Base-by-base conservation (phyloP, 2,329 filamentous ascomycete species). In the Bertia moriformis region DNA sequence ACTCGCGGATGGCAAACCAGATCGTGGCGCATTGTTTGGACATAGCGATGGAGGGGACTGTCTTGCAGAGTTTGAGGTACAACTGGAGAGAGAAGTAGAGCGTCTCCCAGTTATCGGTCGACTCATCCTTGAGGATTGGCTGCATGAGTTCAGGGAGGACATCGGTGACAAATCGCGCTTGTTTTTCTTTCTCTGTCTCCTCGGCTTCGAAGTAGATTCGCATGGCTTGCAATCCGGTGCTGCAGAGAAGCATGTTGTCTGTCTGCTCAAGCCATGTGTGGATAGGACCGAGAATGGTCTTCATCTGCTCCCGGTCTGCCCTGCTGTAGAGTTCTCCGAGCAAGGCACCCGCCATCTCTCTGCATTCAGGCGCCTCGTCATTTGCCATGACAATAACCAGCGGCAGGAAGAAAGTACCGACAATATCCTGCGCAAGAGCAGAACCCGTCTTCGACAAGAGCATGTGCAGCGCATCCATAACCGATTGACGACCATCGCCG, bases 401-500 rank as follows among this genome's bases (percentile, higher is more conserved):
- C 0, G 78, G 76, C 12, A 79, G 60, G 55, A 83, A 84, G 48
- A 79, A 72, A 33, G 67, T 69, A 4, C 65, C 65, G 1, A 77
- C 62, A 14, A 83, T 66, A 33, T 82, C 73, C 48, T 79, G 74
- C 7, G 77, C 66, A 18, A 75, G 57, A 15, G 74, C 70, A n/a
- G 75, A 68, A 2, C 70, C 69, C 18, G 78, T 67, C 55, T 83
- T 84, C 2, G 65, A 67, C 4, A 83, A 59, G 13, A 85, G 59
- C 30, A 75, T 60, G 50, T 82, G 69, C 39, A 83, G 60, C 3
- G 76, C 69, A 54, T 84, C 80, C 61, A 85, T 72, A 14, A 83
- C 73, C 4, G 78, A 83, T 46, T 80, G 71, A 39, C 80, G 65
- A 27, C 80, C 80, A 49, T 80, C 73, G 38, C 73, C 66, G 49